Base-by-base conservation (phyloP, 2,329 filamentous ascomycete species). In the Tolypocladium pustulatum region DNA sequence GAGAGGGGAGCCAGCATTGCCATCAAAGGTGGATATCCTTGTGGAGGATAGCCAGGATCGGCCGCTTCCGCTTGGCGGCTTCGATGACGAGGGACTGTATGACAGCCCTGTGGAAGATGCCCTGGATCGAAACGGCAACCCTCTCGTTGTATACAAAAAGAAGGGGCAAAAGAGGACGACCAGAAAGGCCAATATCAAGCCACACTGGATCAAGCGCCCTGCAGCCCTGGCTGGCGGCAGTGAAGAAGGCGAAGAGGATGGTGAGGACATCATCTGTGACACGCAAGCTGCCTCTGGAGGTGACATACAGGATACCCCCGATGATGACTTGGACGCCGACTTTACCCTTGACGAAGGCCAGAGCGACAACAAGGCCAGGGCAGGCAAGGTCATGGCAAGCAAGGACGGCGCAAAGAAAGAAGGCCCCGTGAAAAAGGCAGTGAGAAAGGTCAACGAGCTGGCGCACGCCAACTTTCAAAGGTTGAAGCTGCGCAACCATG, bases 91-190 rank as follows among this genome's bases (percentile, higher is more conserved):
- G 65, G 78, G 66, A 9, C 65, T 77, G 60, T 81, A 83, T 65
- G 84, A 87, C 68, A 81, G 80, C 61, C 72, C 74, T 1, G 75
- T 74, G 4, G 79, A 82, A n/a, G 79, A 81, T 41, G 73, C 76
- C 0, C 68, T 80, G 15, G 82, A 76, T 57, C 76, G 76, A n/a
- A 74, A 84, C 65, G 84, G 84, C 1, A 77, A 81, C 61, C 85
- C 85, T 2, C 69, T 85, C 41, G 82, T 79, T 57, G 72, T 83
- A 1, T 93, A 82, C 77, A 93, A 92, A 78, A 94, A 94, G 81
- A 90, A 89, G 76, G 89, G 89, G 0, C 82, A 89, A 69, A 94
- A 94, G 76, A 80, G 90, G 61, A 90, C 89, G 58, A 93, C 90
- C 3, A 79, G 86, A 61, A 77, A 80, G 54, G 79, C 82, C 58